Conservation (phyloP, 1,284 basidiomycete genomes). For the Rhizoctonia solani region DNA sequence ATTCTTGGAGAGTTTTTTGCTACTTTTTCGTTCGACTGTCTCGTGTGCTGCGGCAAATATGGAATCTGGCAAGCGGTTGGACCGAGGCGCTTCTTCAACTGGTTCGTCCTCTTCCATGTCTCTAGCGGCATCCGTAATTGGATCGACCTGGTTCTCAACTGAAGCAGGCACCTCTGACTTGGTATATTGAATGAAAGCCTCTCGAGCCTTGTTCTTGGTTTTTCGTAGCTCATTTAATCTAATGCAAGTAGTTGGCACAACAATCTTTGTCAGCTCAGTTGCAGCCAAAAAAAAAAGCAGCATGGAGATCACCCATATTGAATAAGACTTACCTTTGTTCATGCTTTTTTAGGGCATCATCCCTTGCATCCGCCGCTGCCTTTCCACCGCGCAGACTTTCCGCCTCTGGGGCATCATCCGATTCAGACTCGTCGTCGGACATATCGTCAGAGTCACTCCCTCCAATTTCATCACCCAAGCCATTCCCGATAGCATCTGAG, state of each 20-base stretch:
- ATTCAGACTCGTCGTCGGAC: conserved; percentile 16
- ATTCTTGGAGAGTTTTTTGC: not conserved
- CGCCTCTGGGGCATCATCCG: not conserved
- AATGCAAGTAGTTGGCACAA: not conserved
- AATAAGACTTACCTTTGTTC: not conserved
- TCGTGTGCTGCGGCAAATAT: conserved; percentile 12
- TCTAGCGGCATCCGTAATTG: not conserved
- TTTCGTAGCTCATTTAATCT: conserved; percentile 3
- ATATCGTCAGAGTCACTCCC: not conserved
- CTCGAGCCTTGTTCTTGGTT: not conserved
- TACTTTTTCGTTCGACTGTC: conserved; percentile 2
- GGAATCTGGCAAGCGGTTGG: conserved; percentile 5
- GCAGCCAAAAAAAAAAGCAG: no score
- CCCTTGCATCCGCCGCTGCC: conserved; percentile 3
- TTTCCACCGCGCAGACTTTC: conserved; percentile 1
- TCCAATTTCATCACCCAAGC: no score
- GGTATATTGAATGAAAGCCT: conserved; percentile 17
- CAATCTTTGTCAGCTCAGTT: not conserved
- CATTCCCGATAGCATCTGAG: no score
- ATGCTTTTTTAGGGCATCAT: not conserved
- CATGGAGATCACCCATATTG: not conserved
- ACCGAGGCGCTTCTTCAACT: not conserved
- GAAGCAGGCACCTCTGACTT: not conserved
- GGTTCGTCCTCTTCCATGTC: not conserved
- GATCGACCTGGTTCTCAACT: not conserved